Evolutionary conservation across 164 flowering plant genomes (phyloP), one percentile per base, ranked within the genome.

Genomic region (Brasenia schreberi): DNA sequence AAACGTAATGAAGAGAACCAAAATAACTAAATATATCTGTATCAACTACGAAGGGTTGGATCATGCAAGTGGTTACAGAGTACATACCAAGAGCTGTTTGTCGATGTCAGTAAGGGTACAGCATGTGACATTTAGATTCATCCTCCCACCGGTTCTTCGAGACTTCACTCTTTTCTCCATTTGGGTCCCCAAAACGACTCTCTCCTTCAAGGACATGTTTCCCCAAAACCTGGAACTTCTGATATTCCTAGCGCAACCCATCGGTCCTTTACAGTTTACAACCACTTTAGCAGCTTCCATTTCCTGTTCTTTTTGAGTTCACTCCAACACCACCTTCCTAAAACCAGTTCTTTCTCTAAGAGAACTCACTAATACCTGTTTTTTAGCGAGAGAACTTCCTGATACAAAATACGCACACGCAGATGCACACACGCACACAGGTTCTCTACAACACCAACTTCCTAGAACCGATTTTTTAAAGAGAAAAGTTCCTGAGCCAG

Each of bases 41-140:
- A 33, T 33, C 39, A 33, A 33, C 39, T 6, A 33, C 19, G 6
- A 68, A 33, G 39, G 39, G 39, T n/a, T 10, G 3, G 52, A 5
- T 6, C 27, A 52, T 10, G 17, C 42, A 23, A 65, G 59, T 52
- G 10, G 16, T 9, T 9, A 49, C 16, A 9, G 16, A 49, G 16
- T 9, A 4, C 60, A 70, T 82, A 92, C 98, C 78, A 78, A 7
- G 43, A 80, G 42, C 66, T 82, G 86, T 45, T 69, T 76, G 73
- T 72, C 72, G 64, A 83, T 71, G 62, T 84, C 80, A 6, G 91
- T 83, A 19, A 87, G 74, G 75, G 88, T 80, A 67, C 95, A 82
- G 59, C 1, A 70, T 71, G 75, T 81, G 69, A 71, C 86, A 58
- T 83, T 85, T 53, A 80, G 76, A 59, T 79, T 83, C 33, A 69